Base-by-base conservation (phyloP, 148 eudicot species). In the Amaranthus cruentus region DNA sequence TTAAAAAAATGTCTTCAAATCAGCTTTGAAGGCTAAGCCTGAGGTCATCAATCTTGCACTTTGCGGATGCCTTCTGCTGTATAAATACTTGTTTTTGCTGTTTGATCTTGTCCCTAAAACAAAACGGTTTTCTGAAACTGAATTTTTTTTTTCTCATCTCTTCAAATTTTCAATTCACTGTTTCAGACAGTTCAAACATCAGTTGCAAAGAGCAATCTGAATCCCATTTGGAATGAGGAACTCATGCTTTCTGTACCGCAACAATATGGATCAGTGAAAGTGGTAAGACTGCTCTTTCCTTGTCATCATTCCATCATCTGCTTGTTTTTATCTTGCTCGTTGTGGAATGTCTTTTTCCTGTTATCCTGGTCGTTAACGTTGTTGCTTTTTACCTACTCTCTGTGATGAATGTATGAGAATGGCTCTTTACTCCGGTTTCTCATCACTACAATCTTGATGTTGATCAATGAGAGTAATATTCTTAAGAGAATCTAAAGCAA, bases 101-200 rank as follows among this genome's bases (percentile, higher is more conserved):
- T 47, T 7, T 48, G 12, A n/a, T 48, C 7, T 3, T 43, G n/a
- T 43, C 42, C 50, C 5, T n/a, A 42, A 66, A 47, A n/a, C 38
- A 66, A 66, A 47, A 12, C 38, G 18, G 11, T 63, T 50, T 38
- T 50, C 38, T 62, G 12, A 62, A 56, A 44, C 57, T 15, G 7
- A 47, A 5, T 12, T 15, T 9, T 65, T 55, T 18, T 4, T 5
- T 65, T 50, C 18, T 58, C 13, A 14, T 21, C 12, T 18, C 51
- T 53, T 81, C 43, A 80, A 76, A 73, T 71, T 75, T 57, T 76
- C 60, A 57, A 48, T 61, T 72, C 67, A 47, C 58, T 73, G 46
- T 80, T 79, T 51, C 18, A 18, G 18, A 89, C 83, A 52, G 91
- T 81, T 14, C 96, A 91, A 83, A 87, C 98, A 14, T 56, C 78